Evolutionary conservation across 73 alveolate genomes (phyloP).

Genomic region (Paramecium octaurelia): DNA sequence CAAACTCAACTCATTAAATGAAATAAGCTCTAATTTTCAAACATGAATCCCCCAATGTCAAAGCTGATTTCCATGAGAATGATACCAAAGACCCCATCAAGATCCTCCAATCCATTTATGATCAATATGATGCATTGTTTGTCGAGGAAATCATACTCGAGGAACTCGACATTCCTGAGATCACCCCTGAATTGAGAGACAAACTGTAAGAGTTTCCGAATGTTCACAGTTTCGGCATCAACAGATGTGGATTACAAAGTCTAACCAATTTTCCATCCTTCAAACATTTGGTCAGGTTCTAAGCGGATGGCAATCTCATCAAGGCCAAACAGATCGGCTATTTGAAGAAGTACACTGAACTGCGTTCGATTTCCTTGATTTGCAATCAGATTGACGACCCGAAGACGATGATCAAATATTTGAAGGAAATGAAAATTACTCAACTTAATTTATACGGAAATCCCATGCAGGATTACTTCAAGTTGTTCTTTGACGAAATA

Average conservation of each 20-base stretch:
- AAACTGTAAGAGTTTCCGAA: background rate
- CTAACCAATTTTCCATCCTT: background rate
- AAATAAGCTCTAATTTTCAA: conserved; percentile 2
- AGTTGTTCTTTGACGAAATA: background rate
- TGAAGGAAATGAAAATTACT: background rate
- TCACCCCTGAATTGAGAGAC: background rate
- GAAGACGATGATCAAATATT: background rate
- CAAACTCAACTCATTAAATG: background rate
- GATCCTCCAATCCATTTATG: background rate
- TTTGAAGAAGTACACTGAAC: background rate
- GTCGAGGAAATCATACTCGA: conserved; percentile 38
- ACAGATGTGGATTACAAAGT: conserved; percentile 12
- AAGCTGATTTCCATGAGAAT: background rate
- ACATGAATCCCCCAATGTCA: background rate
- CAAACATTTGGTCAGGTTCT: background rate
- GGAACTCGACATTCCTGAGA: conserved; percentile 4
- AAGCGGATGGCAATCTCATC: background rate
- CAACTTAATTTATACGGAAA: background rate
- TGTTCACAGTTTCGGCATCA: background rate
- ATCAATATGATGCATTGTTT: background rate
- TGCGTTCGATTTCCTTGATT: background rate
- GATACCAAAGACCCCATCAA: background rate
- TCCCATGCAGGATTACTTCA: background rate
- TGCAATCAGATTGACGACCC: background rate
- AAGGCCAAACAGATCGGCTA: background rate